These are phyloP conservation scores for Lentinula guzmanii DNA, from an alignment of 768 basidiomycete species.

Conservation along the genomic window DNA sequence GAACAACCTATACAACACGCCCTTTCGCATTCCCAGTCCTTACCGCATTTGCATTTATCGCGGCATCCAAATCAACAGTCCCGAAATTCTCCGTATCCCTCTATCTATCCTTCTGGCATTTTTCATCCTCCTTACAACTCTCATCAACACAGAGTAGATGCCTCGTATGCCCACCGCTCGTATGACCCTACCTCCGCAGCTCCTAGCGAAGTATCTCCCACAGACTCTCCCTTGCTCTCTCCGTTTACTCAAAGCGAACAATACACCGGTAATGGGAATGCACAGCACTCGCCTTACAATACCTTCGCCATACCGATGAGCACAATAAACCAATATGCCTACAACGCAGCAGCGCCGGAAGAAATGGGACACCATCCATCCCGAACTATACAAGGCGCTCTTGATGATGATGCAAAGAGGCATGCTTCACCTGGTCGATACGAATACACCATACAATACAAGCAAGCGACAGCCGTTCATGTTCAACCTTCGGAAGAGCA, in stretches of 20 bases:
- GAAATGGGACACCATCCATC: neutral
- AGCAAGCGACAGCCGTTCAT: neutral
- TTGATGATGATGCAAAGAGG: neutral
- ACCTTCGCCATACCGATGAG: neutral
- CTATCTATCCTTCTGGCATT: neutral
- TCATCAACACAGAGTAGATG: neutral
- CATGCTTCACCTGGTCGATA: neutral
- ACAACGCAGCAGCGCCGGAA: neutral
- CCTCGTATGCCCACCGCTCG: neutral
- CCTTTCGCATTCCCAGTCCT: constrained; percentile 1
- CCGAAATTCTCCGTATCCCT: neutral
- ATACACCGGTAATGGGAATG: neutral
- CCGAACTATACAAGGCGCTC: neutral
- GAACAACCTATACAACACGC: neutral
- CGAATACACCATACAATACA: neutral
- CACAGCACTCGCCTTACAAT: neutral
- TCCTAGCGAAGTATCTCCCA: neutral
- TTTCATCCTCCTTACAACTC: neutral
- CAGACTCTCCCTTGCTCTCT: neutral
- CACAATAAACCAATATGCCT: neutral
- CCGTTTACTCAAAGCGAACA: neutral
- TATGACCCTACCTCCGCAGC: neutral
- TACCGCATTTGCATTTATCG: neutral
- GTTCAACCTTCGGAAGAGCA: neutral
- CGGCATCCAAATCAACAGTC: neutral